phyloP scores from a whole-genome alignment of 352 stramenopile genomes.

The Phytophthora pinifolia region DNA sequence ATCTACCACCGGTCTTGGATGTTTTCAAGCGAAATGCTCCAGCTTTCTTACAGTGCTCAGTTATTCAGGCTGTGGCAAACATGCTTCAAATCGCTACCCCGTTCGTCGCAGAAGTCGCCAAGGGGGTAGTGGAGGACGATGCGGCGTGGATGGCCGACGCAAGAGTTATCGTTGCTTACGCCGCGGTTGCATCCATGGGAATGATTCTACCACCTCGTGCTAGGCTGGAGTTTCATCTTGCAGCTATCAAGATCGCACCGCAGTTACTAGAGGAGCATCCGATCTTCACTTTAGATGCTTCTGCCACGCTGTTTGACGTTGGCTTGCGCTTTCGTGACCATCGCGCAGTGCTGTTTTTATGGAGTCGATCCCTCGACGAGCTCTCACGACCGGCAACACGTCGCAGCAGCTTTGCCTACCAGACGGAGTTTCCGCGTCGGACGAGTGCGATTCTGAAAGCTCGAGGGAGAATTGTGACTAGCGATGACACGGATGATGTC shows the following conservation, averaged over 20 bases:
- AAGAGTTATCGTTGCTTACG: slow-evolving; percentile 43
- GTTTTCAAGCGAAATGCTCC: slow-evolving; percentile 50
- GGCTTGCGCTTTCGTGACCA: slow-evolving; percentile 38
- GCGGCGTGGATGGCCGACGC: slow-evolving; percentile 24
- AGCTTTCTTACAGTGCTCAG: slow-evolving; percentile 40
- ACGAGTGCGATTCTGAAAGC: slow-evolving; percentile 33
- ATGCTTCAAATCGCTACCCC: slow-evolving; percentile 41
- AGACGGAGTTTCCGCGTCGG: slow-evolving; percentile 25
- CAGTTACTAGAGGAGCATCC: slow-evolving; percentile 24
- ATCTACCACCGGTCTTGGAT: slow-evolving; percentile 48
- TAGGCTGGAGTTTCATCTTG: slow-evolving; percentile 33
- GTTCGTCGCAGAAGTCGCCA: slow-evolving; percentile 39
- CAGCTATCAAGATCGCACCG: slow-evolving; percentile 28
- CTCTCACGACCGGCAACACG: slow-evolving; percentile 5
- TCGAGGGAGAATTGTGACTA: slow-evolving; percentile 23
- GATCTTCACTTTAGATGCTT: slow-evolving; percentile 16
- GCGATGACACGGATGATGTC: slow-evolving; percentile 22
- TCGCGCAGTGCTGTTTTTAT: slow-evolving; percentile 29
- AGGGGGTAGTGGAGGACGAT: slow-evolving; percentile 29
- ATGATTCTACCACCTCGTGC: slow-evolving; percentile 29
- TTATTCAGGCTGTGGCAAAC: slow-evolving; percentile 47
- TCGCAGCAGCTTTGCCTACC: slow-evolving; percentile 29
- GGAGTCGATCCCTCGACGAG: slow-evolving; percentile 21
- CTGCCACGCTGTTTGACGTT: slow-evolving; percentile 43
- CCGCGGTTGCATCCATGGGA: slow-evolving; percentile 35